Evolutionary conservation across 2,329 filamentous ascomycete species (phyloP).

Genomic region (Cryphonectria nitschkei): DNA sequence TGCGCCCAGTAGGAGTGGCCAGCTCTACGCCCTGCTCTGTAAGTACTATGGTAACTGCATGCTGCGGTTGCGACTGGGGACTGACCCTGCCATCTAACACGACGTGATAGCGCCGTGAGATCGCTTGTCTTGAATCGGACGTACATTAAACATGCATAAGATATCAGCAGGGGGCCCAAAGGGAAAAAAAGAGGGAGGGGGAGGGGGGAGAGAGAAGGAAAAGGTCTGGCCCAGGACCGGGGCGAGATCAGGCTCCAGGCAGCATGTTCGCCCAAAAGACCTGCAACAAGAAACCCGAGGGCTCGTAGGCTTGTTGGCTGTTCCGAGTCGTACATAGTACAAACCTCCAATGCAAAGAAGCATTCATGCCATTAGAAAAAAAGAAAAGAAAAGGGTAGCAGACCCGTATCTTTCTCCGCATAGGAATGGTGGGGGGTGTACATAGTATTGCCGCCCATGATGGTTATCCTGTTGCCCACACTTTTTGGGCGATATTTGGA

Average conservation of each 20-base stretch:
- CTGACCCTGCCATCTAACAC: slow-evolving; percentile 25
- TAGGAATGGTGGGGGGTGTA: slow-evolving; percentile 21
- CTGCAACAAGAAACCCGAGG: not conserved
- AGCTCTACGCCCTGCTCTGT: slow-evolving; percentile 17
- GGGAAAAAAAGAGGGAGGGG: not conserved
- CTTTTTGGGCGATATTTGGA: slow-evolving; percentile 23
- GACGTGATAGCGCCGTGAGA: slow-evolving; percentile 27
- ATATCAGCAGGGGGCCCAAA: slow-evolving; percentile 18
- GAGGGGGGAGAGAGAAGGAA: not conserved
- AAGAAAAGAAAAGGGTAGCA: too few relatives aligned
- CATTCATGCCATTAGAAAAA: too few relatives aligned
- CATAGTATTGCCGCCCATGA: slow-evolving; percentile 22
- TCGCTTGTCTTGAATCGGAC: slow-evolving; percentile 29
- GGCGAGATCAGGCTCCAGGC: too few relatives aligned
- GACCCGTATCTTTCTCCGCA: slow-evolving; percentile 31
- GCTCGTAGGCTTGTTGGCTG: not conserved
- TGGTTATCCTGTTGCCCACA: slow-evolving; percentile 26
- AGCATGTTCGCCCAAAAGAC: too few relatives aligned
- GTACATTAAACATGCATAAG: slow-evolving; percentile 29
- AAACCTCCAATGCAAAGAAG: not conserved
- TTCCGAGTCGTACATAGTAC: not conserved
- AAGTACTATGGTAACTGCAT: not conserved
- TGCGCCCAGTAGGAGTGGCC: slow-evolving; percentile 2
- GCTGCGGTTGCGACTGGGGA: slow-evolving; percentile 10
- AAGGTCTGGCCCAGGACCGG: not conserved